A percentile compares a stretch with the other conserved stretches of the same genome.
These are phyloP conservation scores for Microdochium paspali DNA, from an alignment of 2,329 filamentous ascomycete species.

Conservation along the genomic window DNA sequence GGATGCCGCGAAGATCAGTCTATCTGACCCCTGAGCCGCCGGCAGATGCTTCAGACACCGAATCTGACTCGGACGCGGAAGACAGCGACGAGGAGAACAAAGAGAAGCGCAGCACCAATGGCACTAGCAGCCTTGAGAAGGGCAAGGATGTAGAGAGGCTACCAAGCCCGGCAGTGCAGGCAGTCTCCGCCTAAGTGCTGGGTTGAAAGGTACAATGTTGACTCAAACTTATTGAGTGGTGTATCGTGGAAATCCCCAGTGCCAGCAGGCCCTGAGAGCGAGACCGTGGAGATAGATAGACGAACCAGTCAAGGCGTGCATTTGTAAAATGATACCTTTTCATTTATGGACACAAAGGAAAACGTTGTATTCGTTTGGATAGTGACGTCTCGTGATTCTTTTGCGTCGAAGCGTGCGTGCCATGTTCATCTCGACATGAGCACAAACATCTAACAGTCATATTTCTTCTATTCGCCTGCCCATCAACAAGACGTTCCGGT, in stretches of 20 bases:
- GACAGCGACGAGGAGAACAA: background rate
- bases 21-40: slow-evolving; percentile 33
- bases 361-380: background rate
- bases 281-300: background rate
- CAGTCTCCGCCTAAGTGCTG: slow-evolving; percentile 18
- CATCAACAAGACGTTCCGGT: no score
- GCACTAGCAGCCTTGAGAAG: background rate
- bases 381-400: background rate
- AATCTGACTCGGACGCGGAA: background rate
- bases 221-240: background rate
- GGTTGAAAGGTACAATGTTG: no score
- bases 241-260: background rate
- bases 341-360: background rate
- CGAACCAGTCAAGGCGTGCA: slow-evolving; percentile 9
- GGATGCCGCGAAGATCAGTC: slow-evolving; percentile 3
- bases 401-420: background rate
- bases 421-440: no score
- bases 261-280: background rate
- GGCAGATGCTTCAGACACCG: background rate
- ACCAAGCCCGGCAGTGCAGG: slow-evolving; percentile 22
- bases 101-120: background rate
- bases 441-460: no score
- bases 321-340: slow-evolving; percentile 3
- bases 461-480: no score
- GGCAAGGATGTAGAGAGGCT: slow-evolving; percentile 11